phyloP scores from a whole-genome alignment of 2,329 filamentous ascomycete species.

The Tolypocladium pustulatum region DNA sequence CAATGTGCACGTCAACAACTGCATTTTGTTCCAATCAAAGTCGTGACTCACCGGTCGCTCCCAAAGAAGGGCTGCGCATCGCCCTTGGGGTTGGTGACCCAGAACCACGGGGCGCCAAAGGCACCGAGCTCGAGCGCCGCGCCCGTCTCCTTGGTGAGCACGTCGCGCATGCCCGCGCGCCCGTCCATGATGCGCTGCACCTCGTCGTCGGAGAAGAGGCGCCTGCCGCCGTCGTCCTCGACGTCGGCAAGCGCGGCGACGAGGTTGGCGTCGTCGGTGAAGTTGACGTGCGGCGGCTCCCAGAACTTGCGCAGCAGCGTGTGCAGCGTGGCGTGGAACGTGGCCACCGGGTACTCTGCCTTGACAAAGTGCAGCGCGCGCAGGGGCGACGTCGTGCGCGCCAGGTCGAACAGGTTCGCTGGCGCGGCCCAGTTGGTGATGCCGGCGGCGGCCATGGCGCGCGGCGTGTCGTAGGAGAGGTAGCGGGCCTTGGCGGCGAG shows the following conservation, averaged over 20 bases:
- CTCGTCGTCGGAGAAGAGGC: slow-evolving; percentile 39
- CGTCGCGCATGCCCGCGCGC: slow-evolving; percentile 32
- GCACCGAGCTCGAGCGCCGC: slow-evolving; percentile 54
- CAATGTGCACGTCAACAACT: not conserved
- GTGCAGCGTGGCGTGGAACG: slow-evolving; percentile 42
- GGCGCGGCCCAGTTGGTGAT: slow-evolving; percentile 26
- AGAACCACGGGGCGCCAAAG: slow-evolving; percentile 70
- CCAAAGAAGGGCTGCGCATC: slow-evolving; percentile 63
- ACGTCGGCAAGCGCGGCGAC: slow-evolving; percentile 20
- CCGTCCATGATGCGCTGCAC: slow-evolving; percentile 44
- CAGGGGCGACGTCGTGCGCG: slow-evolving; percentile 44
- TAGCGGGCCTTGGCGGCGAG: slow-evolving; percentile 58
- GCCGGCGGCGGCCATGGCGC: slow-evolving; percentile 27
- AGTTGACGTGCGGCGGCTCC: slow-evolving; percentile 45
- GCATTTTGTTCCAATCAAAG: not conserved
- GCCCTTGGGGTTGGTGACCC: slow-evolving; percentile 49
- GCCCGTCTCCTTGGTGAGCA: slow-evolving; percentile 46
- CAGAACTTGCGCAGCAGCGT: slow-evolving; percentile 53
- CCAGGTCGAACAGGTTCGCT: slow-evolving; percentile 29
- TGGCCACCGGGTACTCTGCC: slow-evolving; percentile 33
- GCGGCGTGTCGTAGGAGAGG: slow-evolving; percentile 28
- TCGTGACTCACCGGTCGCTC: slow-evolving; percentile 47
- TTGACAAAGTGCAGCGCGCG: slow-evolving; percentile 60
- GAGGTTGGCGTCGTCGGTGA: slow-evolving; percentile 48
- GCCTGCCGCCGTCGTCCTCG: slow-evolving; percentile 5